Evolutionary conservation across 371 early-diverging fungal genomes (phyloP).

Genomic region (Enteropsectra breve): DNA sequence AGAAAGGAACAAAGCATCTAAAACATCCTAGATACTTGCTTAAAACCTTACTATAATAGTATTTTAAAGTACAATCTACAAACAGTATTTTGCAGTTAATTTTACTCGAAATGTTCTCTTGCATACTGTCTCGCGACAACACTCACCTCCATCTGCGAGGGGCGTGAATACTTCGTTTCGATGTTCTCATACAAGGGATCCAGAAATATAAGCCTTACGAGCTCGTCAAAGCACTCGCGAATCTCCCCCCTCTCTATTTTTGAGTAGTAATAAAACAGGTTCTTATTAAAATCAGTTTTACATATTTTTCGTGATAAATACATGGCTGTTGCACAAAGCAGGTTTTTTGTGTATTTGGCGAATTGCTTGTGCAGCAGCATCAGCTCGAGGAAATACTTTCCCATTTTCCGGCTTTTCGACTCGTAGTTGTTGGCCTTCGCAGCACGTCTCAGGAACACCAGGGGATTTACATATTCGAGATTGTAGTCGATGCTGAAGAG

Average conservation of each 20-base stretch:
- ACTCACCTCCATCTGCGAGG: constrained; percentile 8
- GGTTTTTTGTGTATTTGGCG: constrained; percentile 66
- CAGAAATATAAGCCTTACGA: constrained; percentile 20
- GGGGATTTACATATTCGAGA: constrained; percentile 52
- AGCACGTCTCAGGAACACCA: constrained; percentile 55
- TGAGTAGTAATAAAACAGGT: constrained; percentile 41
- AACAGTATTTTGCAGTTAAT: too few relatives aligned
- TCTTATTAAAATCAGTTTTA: constrained; percentile 61
- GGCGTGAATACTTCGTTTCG: constrained; percentile 36
- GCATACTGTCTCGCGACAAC: constrained; percentile 34
- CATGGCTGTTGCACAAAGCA: constrained; percentile 71
- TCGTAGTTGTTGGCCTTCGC: constrained; percentile 62
- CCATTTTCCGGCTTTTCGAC: constrained; percentile 72
- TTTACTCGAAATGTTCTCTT: constrained; percentile 38
- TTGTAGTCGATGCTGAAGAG: constrained; percentile 56
- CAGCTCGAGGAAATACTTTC: constrained; percentile 88
- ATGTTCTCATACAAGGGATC: constrained; percentile 35
- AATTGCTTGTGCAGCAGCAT: constrained; percentile 73
- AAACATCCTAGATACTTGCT: too few relatives aligned
- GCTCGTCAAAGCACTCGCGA: constrained; percentile 31
- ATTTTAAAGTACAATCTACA: too few relatives aligned
- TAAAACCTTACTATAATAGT: too few relatives aligned
- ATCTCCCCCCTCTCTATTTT: constrained; percentile 31
- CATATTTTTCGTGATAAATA: constrained; percentile 79
- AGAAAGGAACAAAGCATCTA: too few relatives aligned